These are phyloP conservation scores for Leishmania amazonensis DNA, from an alignment of 208 protist species.

Conservation along the genomic window DNA sequence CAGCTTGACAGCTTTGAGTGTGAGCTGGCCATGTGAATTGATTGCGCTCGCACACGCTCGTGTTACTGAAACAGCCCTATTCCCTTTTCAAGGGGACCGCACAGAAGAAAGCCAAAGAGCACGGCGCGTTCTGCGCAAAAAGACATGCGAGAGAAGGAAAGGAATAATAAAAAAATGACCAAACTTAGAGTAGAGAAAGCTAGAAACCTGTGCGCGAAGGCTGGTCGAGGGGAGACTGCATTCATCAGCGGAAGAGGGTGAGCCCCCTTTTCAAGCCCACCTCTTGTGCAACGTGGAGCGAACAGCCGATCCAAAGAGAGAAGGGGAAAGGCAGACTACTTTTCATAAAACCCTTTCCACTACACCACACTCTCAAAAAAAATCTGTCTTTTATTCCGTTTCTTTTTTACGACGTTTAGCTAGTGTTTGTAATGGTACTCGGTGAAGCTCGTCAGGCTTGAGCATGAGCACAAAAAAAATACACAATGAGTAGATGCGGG, in stretches of 20 bases:
- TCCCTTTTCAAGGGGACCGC: not conserved
- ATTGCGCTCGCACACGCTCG: not conserved
- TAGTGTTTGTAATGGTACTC: not conserved
- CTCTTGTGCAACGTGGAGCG: not conserved
- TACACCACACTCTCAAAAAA: too few relatives aligned
- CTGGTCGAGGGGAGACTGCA: not conserved
- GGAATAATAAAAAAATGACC: not conserved
- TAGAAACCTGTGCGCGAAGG: not conserved
- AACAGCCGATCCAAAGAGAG: not conserved
- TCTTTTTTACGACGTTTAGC: not conserved
- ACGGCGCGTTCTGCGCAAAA: not conserved
- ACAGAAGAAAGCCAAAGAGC: conserved; percentile 17
- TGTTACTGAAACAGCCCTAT: not conserved
- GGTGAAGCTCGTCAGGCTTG: too few relatives aligned
- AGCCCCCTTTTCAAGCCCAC: not conserved
- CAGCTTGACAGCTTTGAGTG: not conserved
- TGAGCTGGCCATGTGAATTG: not conserved
- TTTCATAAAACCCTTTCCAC: too few relatives aligned
- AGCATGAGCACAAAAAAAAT: not conserved
- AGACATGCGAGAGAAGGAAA: conserved; percentile 12
- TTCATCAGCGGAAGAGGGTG: not conserved
- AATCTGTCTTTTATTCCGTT: not conserved
- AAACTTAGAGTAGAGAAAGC: not conserved
- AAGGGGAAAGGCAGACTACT: not conserved
- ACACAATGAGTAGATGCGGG: not conserved